phyloP scores from a whole-genome alignment of 805 yeast species.

The Zygosaccharomyces gambellarensis region DNA sequence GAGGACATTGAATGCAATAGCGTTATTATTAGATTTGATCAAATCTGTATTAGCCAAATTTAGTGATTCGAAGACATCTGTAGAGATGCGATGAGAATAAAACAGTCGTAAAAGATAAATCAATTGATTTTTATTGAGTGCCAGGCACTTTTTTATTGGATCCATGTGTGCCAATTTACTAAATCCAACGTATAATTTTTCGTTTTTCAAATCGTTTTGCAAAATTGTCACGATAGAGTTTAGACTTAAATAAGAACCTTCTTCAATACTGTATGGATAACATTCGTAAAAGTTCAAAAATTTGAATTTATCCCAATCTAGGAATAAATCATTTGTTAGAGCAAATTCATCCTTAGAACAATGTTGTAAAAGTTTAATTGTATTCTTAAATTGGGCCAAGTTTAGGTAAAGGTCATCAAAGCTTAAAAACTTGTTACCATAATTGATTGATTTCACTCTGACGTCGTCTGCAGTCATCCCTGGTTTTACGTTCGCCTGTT shows the following conservation, averaged over 20 bases:
- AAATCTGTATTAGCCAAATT: constrained; percentile 29
- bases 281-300: constrained; percentile 29
- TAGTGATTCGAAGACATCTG: constrained; percentile 34
- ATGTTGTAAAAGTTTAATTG: constrained; percentile 33
- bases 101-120: constrained; percentile 32
- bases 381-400: constrained; percentile 30
- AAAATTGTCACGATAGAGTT: constrained; percentile 39
- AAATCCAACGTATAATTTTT: constrained; percentile 34
- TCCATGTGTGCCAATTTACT: constrained; percentile 29
- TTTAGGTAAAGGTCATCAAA: constrained; percentile 37
- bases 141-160: constrained; percentile 27
- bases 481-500: constrained; percentile 17
- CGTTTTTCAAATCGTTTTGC: constrained; percentile 39
- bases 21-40: constrained; percentile 30
- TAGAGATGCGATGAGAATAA: constrained; percentile 39
- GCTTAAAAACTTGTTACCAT: constrained; percentile 36
- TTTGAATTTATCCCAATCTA: constrained; percentile 35
- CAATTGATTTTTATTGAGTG: constrained; percentile 37
- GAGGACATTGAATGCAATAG: constrained; percentile 35
- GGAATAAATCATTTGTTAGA: constrained; percentile 22
- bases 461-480: constrained; percentile 16
- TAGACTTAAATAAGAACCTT: constrained; percentile 33
- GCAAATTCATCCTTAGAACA: constrained; percentile 32
- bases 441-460: constrained; percentile 35
- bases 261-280: constrained; percentile 17